These are phyloP conservation scores for Kernera saxatilis DNA, from an alignment of 345 rosid species.

Conservation along the genomic window DNA sequence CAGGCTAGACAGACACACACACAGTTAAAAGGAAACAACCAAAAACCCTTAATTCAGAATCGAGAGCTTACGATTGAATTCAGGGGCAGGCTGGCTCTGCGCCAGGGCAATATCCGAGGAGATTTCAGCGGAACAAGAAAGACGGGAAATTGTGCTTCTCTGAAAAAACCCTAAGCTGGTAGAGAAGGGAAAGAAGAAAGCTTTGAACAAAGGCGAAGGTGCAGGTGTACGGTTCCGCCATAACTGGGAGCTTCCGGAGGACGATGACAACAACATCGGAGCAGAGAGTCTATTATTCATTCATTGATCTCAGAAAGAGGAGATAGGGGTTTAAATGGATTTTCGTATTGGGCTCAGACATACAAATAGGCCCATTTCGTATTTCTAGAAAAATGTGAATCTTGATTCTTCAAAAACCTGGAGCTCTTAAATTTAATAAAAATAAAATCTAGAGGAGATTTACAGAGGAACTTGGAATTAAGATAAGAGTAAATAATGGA, in stretches of 20 bases:
- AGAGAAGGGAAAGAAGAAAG: constrained; percentile 5
- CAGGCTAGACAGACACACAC: constrained; percentile 36
- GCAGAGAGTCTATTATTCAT: background rate
- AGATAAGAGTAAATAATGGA: background rate
- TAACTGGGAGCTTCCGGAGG: constrained; percentile 9
- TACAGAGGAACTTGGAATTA: background rate
- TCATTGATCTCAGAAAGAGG: background rate
- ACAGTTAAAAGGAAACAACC: background rate
- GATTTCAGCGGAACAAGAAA: constrained; percentile 15
- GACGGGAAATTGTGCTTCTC: background rate
- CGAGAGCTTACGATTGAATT: constrained; percentile 5
- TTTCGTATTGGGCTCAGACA: background rate
- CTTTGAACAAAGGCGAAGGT: background rate
- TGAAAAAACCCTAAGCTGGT: background rate
- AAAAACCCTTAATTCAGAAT: too few species aligned
- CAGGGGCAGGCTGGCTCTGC: background rate
- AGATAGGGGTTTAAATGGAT: background rate
- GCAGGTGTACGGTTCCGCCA: constrained; percentile 1
- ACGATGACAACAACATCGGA: constrained; percentile 6
- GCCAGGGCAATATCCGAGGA: background rate
- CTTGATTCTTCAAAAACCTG: too few species aligned
- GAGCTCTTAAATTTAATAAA: too few species aligned
- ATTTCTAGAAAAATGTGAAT: too few species aligned
- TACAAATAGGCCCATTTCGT: background rate
- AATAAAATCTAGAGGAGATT: too few species aligned